phyloP scores from a whole-genome alignment of 2,329 filamentous ascomycete genomes.

The Ceratocystis lukuohia region DNA sequence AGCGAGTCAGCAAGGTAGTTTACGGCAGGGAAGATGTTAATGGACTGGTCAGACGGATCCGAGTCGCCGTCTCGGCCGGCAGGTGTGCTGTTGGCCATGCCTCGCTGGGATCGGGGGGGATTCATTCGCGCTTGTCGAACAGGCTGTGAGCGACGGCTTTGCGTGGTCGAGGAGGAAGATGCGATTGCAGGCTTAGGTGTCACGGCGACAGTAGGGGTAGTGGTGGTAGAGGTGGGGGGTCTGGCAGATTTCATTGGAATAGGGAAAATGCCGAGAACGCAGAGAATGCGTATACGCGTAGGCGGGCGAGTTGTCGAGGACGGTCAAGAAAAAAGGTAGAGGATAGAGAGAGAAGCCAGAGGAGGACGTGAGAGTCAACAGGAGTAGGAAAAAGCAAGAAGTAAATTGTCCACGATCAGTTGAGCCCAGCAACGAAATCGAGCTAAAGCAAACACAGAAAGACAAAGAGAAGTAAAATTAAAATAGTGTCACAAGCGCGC shows the following conservation, averaged over 20 bases:
- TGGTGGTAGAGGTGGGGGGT: slow-evolving; percentile 27
- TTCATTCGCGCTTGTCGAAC: slow-evolving; percentile 53
- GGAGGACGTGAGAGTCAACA: background rate
- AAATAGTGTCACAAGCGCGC: background rate
- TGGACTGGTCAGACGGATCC: slow-evolving; percentile 38
- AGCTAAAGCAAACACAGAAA: background rate
- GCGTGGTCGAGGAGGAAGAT: slow-evolving; percentile 21
- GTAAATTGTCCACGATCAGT: too few species aligned
- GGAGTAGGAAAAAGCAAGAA: too few species aligned
- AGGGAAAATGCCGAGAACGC: background rate
- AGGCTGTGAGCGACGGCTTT: slow-evolving; percentile 48
- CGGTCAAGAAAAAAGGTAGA: background rate
- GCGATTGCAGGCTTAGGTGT: slow-evolving; percentile 10
- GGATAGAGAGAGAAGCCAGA: background rate
- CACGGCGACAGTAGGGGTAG: slow-evolving; percentile 28
- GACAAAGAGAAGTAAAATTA: background rate
- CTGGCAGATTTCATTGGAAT: slow-evolving; percentile 43
- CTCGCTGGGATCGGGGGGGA: slow-evolving; percentile 36
- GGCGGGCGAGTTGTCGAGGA: background rate
- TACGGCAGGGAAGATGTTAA: slow-evolving; percentile 53
- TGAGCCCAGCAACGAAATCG: background rate
- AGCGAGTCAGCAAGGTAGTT: slow-evolving; percentile 82
- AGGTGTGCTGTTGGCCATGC: slow-evolving; percentile 25
- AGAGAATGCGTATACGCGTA: background rate
- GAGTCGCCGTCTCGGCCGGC: slow-evolving; percentile 34